Evolutionary conservation across 768 basidiomycete genomes (phyloP), one percentile per base, ranked within the genome.

Genomic region (Hygrophoropsis aurantiaca): DNA sequence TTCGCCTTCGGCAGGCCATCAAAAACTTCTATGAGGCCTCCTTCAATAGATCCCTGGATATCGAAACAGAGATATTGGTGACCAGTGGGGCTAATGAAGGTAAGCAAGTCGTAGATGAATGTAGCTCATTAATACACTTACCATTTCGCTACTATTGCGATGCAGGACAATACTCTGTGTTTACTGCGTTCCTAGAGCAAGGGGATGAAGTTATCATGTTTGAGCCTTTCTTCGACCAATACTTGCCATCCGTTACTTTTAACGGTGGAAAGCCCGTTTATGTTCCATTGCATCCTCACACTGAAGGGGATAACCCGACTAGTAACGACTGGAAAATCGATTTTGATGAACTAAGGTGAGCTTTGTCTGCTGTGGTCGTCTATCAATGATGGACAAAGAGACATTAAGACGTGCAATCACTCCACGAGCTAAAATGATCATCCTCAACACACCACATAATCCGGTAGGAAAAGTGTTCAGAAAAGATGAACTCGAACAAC

Each of bases 121-220:
- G 51, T 20, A 44, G 19, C 35, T 34, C 11, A 11, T 13, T 15
- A 19, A 21, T 23, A 16, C 39, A 41, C 44, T 57, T 43, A 55
- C 36, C 11, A 3, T 41, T 50, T 23, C 16, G 21, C 57, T 43
- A 55, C 36, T 11, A 3, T 41, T 50, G 21, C 16, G 21, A 10
- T 5, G 20, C 64, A 93, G 94, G 95, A 20, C 89, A 93, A 76
- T 98, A 95, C 66, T 82, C 94, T 42, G 90, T 94, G 42, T 90
- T 95, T 57, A 81, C 84, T 10, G 97, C 97, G 0, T 97, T 95
- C 71, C 68, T 97, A 32, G 86, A 97, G 51, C 77, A 80, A 30
- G 95, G 88, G 3, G 97, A 98, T 59, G 97, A 99, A 66, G 95
- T 98, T 53, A 95, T 99, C 67, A 85, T 97, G 81, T 94, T 98